Base-by-base conservation (phyloP, 805 yeast genomes). In the Myxozyma melibiosi region DNA sequence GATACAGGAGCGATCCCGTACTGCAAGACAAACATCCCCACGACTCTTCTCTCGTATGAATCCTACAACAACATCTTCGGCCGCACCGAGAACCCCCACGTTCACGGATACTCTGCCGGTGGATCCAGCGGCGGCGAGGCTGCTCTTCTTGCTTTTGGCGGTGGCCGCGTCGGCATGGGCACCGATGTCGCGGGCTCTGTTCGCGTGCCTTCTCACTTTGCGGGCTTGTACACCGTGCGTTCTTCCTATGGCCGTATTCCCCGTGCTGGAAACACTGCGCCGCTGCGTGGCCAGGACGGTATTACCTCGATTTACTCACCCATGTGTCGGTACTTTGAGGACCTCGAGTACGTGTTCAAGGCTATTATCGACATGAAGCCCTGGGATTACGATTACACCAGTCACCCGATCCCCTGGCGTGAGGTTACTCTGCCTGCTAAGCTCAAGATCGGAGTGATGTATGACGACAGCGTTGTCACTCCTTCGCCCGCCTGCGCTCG, bases 81-180 rank as follows among this genome's bases (percentile, higher is more conserved):
- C 1, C 69, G 71, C 42, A 77, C 83, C 4, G 58, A 67, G 39
- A 80, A 79, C 66, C 79, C 84, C 1, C 66, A 71, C 56, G 78
- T 77, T 62, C 65, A 78, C 30, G 68, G 67, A 6, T 64, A 77
- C 53, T 72, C 78, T 14, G 68, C 81, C 27, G 85, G 85, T 41
- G 85, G 85, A 2, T 77, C 82, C 5, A 75, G 81, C 11, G 84
- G 84, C 13, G 85, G 85, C 41, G 84, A 80, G 53, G 82, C 79
- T 16, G 81, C 83, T 3, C 66, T 81, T 35, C 62, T 78, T 4
- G 76, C 74, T 0, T 58, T 76, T 48, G 70, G 71, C 51, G 82
- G 82, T 4, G 74, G 81, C 7, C 74, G 76, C 71, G 48, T 85
- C 27, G 90, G 84, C 75, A 48, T 67, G 49, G 83, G 83, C 2